phyloP scores from a whole-genome alignment of 2,329 filamentous ascomycete species.

The Mycogone perniciosa region DNA sequence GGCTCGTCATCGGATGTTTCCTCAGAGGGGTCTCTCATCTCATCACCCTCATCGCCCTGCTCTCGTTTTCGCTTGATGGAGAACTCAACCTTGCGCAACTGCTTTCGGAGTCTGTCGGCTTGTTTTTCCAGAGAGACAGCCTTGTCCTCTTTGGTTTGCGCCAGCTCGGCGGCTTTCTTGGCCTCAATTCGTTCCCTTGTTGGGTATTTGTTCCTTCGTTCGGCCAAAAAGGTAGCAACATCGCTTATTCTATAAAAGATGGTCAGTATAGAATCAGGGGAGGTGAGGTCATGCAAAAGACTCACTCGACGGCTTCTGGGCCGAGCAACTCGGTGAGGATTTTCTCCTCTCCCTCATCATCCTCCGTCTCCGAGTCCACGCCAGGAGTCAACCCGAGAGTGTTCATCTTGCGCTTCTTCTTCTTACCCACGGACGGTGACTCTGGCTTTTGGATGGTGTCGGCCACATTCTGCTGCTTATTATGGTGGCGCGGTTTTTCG shows the following conservation, averaged over 20 bases:
- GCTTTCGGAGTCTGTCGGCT: constrained; percentile 56
- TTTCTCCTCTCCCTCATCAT: constrained; percentile 67
- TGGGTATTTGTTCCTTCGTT: constrained; percentile 73
- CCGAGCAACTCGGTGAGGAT: constrained; percentile 51
- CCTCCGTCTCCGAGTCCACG: constrained; percentile 54
- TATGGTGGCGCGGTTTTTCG: constrained; percentile 35
- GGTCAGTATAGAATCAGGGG: neutral
- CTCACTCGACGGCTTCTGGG: constrained; percentile 50
- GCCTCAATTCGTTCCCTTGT: constrained; percentile 64
- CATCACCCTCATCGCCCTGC: constrained; percentile 60
- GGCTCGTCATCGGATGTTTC: constrained; percentile 54
- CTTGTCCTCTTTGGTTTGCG: constrained; percentile 50
- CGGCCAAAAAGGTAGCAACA: constrained; percentile 71
- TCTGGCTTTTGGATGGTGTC: constrained; percentile 26
- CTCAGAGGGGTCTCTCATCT: constrained; percentile 51
- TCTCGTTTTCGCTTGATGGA: constrained; percentile 64
- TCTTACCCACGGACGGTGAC: constrained; percentile 48
- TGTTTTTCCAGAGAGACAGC: constrained; percentile 53
- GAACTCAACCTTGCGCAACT: constrained; percentile 65
- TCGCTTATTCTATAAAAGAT: constrained; percentile 51
- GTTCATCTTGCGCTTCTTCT: constrained; percentile 67
- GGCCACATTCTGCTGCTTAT: constrained; percentile 16
- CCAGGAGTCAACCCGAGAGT: constrained; percentile 65
- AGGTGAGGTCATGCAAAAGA: constrained; percentile 6
- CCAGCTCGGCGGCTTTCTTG: constrained; percentile 47